Conservation (phyloP, 108 stramenopile genomes). For the Cyclotella cryptica region DNA sequence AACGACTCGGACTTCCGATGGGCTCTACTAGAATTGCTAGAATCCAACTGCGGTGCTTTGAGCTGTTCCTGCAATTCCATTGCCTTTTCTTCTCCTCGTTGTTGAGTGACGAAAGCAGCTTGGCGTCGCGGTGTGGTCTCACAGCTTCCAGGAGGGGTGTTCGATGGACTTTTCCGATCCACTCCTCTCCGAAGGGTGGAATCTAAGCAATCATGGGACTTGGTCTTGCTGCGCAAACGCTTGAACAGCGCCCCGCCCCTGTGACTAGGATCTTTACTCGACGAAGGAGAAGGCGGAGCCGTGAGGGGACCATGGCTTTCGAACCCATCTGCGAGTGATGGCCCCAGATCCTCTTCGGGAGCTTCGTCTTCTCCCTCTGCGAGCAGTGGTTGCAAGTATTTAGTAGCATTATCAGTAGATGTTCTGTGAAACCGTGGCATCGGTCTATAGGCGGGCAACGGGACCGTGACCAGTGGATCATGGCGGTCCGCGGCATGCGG, state of each 20-base stretch:
- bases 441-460: neutral
- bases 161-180: slow-evolving; percentile 43
- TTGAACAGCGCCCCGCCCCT: slow-evolving; percentile 27
- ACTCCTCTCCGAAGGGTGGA: slow-evolving; percentile 41
- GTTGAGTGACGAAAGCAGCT: neutral
- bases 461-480: neutral
- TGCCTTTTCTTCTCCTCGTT: neutral
- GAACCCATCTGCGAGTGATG: slow-evolving; percentile 38
- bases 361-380: neutral
- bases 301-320: neutral
- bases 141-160: slow-evolving; percentile 35
- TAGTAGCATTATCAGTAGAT: slow-evolving; percentile 10
- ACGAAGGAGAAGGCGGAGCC: slow-evolving; percentile 17
- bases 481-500: neutral
- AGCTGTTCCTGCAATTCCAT: slow-evolving; percentile 21
- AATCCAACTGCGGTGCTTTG: slow-evolving; percentile 12
- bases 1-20: slow-evolving; percentile 1
- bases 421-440: slow-evolving; percentile 6
- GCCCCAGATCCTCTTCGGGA: slow-evolving; percentile 8
- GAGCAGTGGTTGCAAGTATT: slow-evolving; percentile 10
- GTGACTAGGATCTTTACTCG: slow-evolving; percentile 18
- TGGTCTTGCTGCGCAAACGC: slow-evolving; percentile 34
- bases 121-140: slow-evolving; percentile 18
- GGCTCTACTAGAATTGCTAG: neutral
- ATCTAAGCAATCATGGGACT: slow-evolving; percentile 42